Base-by-base conservation (phyloP, 345 rosid genomes). In the Capsella bursapastoris region DNA sequence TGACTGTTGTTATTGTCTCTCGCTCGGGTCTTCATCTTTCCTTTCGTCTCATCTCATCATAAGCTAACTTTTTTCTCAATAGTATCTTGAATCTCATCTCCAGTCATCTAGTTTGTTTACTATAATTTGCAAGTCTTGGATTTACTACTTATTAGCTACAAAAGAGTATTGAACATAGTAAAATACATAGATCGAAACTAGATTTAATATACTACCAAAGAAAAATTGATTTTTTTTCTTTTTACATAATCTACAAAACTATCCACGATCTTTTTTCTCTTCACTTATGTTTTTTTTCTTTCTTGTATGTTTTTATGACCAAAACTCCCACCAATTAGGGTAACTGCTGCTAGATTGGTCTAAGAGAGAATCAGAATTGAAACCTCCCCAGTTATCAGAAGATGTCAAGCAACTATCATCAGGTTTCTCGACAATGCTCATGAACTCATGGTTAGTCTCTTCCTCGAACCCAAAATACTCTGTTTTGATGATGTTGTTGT, bases 301-400 rank as follows among this genome's bases (percentile, higher is more conserved):
- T 59, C 4, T 38, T 18, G 18, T 38, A 37, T 18, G 1, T 12
- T 55, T 41, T 82, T 79, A 88, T 52, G 78, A 71, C 86, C 92
- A 84, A 75, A 84, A 85, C 58, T 84, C 85, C 61, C 81, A 78
- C 90, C 90, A 83, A 13, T 62, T 62, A 27, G 66, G 68, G 7
- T 79, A 75, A 37, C 66, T 79, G 77, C 74, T 77, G 68, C 77
- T 72, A 48, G 85, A 57, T 40, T 81, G 84, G 71, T 88, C 89
- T 62, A 83, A 83, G 45, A 81, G 47, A 32, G 73, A 72, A 57
- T 66, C 78, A 70, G 86, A 79, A 44, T 34, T 70, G 44, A 83
- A 80, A 16, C 82, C 78, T 29, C 68, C 78, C 83, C 85, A 83
- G 44, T 77, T 83, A 51, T 81, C 87, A n/a, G 83, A 60, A 66